These are phyloP conservation scores for Termitomyces sp. DNA, from an alignment of 1,284 basidiomycete species.

Conservation along the genomic window DNA sequence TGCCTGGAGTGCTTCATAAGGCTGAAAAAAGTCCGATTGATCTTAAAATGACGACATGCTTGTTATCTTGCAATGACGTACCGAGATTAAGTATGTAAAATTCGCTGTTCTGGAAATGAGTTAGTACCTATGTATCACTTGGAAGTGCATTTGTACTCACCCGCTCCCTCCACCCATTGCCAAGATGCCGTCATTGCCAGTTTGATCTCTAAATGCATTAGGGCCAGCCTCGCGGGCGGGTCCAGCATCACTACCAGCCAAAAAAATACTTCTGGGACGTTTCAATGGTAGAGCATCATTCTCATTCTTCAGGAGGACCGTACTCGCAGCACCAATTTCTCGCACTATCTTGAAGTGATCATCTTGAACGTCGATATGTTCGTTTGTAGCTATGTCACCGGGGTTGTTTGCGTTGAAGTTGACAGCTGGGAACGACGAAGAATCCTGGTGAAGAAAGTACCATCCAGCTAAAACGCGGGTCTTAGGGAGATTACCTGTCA, in stretches of 20 bases:
- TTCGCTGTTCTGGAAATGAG: slow-evolving; percentile 45
- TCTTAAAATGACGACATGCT: background rate
- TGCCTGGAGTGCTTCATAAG: slow-evolving; percentile 67
- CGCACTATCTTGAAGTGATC: slow-evolving; percentile 70
- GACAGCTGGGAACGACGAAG: slow-evolving; percentile 47
- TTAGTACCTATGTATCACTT: background rate
- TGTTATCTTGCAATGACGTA: slow-evolving; percentile 15
- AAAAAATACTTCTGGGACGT: slow-evolving; percentile 48
- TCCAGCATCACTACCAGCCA: slow-evolving; percentile 69
- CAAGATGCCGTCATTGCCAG: slow-evolving; percentile 59
- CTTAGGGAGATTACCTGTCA: background rate
- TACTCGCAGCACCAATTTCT: slow-evolving; percentile 70
- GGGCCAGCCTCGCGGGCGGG: slow-evolving; percentile 59
- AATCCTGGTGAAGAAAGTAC: slow-evolving; percentile 62
- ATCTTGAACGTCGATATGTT: slow-evolving; percentile 69
- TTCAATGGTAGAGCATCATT: slow-evolving; percentile 60
- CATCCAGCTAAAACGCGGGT: slow-evolving; percentile 58
- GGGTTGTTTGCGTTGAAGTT: slow-evolving; percentile 57
- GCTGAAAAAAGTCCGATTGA: slow-evolving; percentile 27
- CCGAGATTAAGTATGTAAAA: slow-evolving; percentile 59
- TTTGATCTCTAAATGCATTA: slow-evolving; percentile 66
- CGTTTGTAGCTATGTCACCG: slow-evolving; percentile 48
- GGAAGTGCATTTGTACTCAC: background rate
- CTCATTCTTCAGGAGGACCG: slow-evolving; percentile 79
- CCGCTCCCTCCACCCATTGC: slow-evolving; percentile 53